phyloP scores from a whole-genome alignment of 2,329 filamentous ascomycete genomes.

The Trichoderma lentiforme region DNA sequence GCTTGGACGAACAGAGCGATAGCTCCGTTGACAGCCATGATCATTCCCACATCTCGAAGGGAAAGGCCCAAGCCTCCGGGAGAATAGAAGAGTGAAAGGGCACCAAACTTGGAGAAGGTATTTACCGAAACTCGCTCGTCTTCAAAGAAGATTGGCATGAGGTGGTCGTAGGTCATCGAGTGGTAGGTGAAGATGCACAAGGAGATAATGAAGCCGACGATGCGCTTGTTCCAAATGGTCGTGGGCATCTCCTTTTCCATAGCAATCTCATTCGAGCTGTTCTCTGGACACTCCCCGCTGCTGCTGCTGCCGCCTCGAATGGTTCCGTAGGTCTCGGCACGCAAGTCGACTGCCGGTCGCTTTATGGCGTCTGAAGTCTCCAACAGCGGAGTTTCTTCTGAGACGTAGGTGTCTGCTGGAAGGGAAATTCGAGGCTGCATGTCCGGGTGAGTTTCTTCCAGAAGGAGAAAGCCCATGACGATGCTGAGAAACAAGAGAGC shows the following conservation, averaged over 20 bases:
- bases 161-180: conserved; percentile 90
- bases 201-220: conserved; percentile 75
- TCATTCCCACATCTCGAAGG: conserved; percentile 59
- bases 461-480: conserved; percentile 71
- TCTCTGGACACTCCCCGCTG: conserved; percentile 43
- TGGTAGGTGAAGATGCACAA: conserved; percentile 91
- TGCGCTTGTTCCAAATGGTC: conserved; percentile 55
- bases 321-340: conserved; percentile 76
- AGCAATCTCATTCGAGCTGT: conserved; percentile 33
- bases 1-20: conserved; percentile 59
- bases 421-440: conserved; percentile 57
- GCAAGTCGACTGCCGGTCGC: conserved; percentile 68
- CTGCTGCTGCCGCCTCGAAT: conserved; percentile 43
- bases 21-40: conserved; percentile 57
- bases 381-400: conserved; percentile 70
- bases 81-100: conserved; percentile 50
- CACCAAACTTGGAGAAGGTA: conserved; percentile 30
- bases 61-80: conserved; percentile 62
- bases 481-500: conserved; percentile 74
- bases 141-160: conserved; percentile 90
- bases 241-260: conserved; percentile 34
- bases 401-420: conserved; percentile 49
- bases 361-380: conserved; percentile 72
- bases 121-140: conserved; percentile 57
- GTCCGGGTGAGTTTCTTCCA: conserved; percentile 87